Base-by-base conservation (phyloP, 139 green algal species). In the Ettlia oleoabundans region DNA sequence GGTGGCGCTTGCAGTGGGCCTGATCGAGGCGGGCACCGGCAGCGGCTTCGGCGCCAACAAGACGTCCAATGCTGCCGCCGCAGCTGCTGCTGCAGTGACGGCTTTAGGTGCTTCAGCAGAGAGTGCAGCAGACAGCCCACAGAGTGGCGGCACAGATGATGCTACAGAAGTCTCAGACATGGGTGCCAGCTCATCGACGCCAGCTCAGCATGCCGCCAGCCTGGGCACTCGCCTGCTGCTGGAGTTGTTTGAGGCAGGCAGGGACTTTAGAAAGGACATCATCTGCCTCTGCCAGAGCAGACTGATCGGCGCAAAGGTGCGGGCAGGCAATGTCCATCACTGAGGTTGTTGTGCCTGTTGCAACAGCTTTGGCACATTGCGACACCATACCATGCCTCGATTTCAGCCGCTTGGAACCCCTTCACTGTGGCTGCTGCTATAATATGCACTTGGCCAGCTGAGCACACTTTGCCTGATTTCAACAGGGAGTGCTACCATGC, bases 221-320 rank as follows among this genome's bases (percentile, higher is more conserved):
- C 52, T 87, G 55, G 83, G 76, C 41, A 40, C 43, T 2, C 61
- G 42, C 41, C 32, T 88, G 68, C 84, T 88, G 51, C 53, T 84
- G n/a, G 76, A 74, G 67, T n/a, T 84, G 38, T 88, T 85, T 80
- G 53, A 42, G 10, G 78, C 68, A 9, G 35, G 69, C 77, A 76
- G n/a, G 3, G 68, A 75, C 13, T 71, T 55, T 22, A 64, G 84
- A 32, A 32, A 35, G 1, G 77, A 88, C 32, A 42, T 88, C 8
- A 21, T 88, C 2, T 28, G 10, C 22, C 55, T 85, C 15, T 81
- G 71, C 67, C 62, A 66, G 53, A 64, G 33, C 65, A 42, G 58
- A 8, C 69, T 88, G 18, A 52, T 79, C 15, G 77, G 65, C 22
- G 77, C 84, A n/a, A 79, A 64, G 52, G 76, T 74, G 37, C n/a